phyloP scores from a whole-genome alignment of 805 yeast species.

The Candida orba region DNA sequence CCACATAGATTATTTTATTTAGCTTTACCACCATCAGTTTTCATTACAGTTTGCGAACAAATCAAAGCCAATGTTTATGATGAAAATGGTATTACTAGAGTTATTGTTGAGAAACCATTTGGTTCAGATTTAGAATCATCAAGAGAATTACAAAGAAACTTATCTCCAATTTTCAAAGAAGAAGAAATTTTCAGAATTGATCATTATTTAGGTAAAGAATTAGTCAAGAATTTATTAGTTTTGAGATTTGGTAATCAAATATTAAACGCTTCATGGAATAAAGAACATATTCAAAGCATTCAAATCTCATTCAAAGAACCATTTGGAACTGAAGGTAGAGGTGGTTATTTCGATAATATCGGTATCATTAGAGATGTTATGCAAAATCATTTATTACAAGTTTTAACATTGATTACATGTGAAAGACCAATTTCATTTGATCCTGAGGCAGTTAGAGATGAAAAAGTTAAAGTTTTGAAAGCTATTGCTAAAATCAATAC shows the following conservation, averaged over 20 bases:
- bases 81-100: conserved; percentile 61
- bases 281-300: conserved; percentile 65
- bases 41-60: conserved; percentile 68
- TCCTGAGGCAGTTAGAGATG: conserved; percentile 93
- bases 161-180: conserved; percentile 84
- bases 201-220: conserved; percentile 95
- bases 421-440: conserved; percentile 89
- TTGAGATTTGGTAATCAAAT: conserved; percentile 88
- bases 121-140: conserved; percentile 85
- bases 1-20: conserved; percentile 84
- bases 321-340: conserved; percentile 99
- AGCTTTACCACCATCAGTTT: conserved; percentile 92
- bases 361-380: conserved; percentile 97
- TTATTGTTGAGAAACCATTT: conserved; percentile 95
- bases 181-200: conserved; percentile 93
- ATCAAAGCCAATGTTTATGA: conserved; percentile 66
- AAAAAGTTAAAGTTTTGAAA: conserved; percentile 87
- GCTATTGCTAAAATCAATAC: conserved; percentile 64
- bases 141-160: conserved; percentile 63
- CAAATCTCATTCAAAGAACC: conserved; percentile 95
- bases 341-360: conserved; percentile 92
- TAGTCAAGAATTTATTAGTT: conserved; percentile 89
- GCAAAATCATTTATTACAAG: conserved; percentile 96
- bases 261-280: conserved; percentile 85
- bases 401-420: conserved; percentile 86